Base-by-base conservation (phyloP, 441 rosid genomes). In the Gossypium davidsonii region DNA sequence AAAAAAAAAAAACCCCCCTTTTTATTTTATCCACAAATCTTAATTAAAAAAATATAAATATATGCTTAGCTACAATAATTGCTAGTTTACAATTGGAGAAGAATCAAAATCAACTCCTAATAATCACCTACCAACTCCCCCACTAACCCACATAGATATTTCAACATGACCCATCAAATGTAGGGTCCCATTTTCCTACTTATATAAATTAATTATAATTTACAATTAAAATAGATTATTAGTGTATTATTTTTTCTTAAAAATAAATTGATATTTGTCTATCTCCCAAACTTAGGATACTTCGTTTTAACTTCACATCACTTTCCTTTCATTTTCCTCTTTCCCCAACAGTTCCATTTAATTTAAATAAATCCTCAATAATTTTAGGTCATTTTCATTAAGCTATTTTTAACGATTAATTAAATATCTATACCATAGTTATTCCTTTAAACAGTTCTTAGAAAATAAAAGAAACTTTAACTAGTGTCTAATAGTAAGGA, bases 71-170 rank as follows among this genome's bases (percentile, higher is more conserved):
- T 4, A 17, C 61, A 68, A 68, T 68, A 28, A 68, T 68, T 68
- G 48, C 44, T 51, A 51, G 48, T 28, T 68, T 28, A 42, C 74
- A 44, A 79, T 79, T 71, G 75, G 80, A 20, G 39, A 73, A 52
- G 67, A 65, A 75, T 79, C 76, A 39, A 71, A 71, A 77, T 79
- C 80, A 74, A 51, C 20, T 14, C 48, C 46, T 55, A 57, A 62
- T 71, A 70, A 76, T 74, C 76, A 21, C 73, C 14, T 48, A 73
- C 70, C 76, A 68, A 58, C 76, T 34, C 70, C 76, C 37, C 73
- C 65, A 69, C 71, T 52, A 66, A 23, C 73, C 79, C 76, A 72
- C 76, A 70, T 61, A 76, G 82, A 80, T 80, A 74, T 79, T 75
- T 73, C 67, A 64, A 68, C 26, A 51, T 74, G 67, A 68, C 25